phyloP scores from a whole-genome alignment of 2,329 filamentous ascomycete species.

The Penicillium sclerotigenum region DNA sequence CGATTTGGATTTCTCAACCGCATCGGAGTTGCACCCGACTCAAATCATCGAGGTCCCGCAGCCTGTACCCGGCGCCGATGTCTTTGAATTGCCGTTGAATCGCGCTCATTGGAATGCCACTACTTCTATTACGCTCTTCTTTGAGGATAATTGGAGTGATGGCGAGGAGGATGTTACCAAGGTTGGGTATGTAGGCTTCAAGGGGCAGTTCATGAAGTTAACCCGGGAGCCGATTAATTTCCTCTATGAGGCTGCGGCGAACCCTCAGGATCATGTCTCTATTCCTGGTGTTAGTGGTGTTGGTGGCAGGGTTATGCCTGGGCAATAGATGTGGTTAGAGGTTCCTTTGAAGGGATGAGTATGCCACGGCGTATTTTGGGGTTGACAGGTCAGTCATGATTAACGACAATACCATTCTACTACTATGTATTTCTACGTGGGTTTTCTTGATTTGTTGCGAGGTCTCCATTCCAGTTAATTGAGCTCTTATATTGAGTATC shows the following conservation, averaged over 20 bases:
- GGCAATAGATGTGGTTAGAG: slow-evolving; percentile 32
- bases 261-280: slow-evolving; percentile 74
- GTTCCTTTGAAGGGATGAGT: neutral
- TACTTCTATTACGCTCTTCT: slow-evolving; percentile 78
- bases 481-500: neutral
- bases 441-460: neutral
- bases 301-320: slow-evolving; percentile 41
- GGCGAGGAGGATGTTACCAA: slow-evolving; percentile 77
- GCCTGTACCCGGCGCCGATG: slow-evolving; percentile 56
- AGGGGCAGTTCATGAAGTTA: slow-evolving; percentile 87
- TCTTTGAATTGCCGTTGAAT: slow-evolving; percentile 85
- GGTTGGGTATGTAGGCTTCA: slow-evolving; percentile 83
- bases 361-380: neutral
- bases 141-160: slow-evolving; percentile 83
- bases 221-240: slow-evolving; percentile 81
- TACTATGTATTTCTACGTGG: neutral
- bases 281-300: slow-evolving; percentile 44
- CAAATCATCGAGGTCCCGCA: slow-evolving; percentile 76
- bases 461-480: neutral
- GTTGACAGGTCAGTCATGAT: neutral
- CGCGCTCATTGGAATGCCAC: slow-evolving; percentile 85
- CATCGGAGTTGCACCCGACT: slow-evolving; percentile 65
- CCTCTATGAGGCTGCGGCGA: slow-evolving; percentile 89
- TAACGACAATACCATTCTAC: slow-evolving; percentile 3
- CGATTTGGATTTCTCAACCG: slow-evolving; percentile 78